Evolutionary conservation across 148 eudicot genomes (phyloP), one percentile per base, ranked within the genome.

Genomic region (Fagopyrum tataricum): DNA sequence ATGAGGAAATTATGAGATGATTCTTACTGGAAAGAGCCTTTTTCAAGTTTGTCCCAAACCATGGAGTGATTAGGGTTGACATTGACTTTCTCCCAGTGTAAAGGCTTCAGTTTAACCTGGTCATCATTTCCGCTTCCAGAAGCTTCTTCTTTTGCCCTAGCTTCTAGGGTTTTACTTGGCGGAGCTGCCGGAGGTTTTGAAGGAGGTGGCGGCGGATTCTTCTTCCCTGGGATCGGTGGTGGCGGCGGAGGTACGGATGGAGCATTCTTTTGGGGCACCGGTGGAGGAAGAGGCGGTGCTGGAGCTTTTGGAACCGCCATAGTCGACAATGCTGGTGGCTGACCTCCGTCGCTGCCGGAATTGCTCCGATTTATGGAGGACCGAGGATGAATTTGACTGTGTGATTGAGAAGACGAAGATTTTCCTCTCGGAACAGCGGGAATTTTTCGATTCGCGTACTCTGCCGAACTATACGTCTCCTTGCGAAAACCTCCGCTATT

Each of bases 21-120:
- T 20, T 42, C 69, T 64, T 64, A 64, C 69, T 64, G 69, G 69
- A 64, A 64, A 5, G 69, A 64, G 10, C 43, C 69, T 39, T 64
- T 39, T 0, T 59, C 39, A 24, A 59, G 10, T 23, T 59, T 59
- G 66, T 59, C 20, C 66, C 66, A 59, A 14, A 14, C 43, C 43
- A 31, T 64, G 44, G 69, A 31, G 20, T 64, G 42, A 15, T 64
- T 0, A 4, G 20, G 69, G 15, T 59, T 59, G 0, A 59, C 15
- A 9, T 59, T 59, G 39, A 59, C 40, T 24, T 59, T 59, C 66
- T 59, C 66, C 66, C 66, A 59, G 23, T 59, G 66, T 17, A 59
- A 39, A 59, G 66, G 39, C 66, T 59, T 59, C 66, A 59, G 14
- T 39, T 59, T 59, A 5, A 59, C 66, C 66, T 59, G 66, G 4